These are phyloP conservation scores for Volvox reticuliferus DNA, from an alignment of 139 green algal species.

Conservation along the genomic window DNA sequence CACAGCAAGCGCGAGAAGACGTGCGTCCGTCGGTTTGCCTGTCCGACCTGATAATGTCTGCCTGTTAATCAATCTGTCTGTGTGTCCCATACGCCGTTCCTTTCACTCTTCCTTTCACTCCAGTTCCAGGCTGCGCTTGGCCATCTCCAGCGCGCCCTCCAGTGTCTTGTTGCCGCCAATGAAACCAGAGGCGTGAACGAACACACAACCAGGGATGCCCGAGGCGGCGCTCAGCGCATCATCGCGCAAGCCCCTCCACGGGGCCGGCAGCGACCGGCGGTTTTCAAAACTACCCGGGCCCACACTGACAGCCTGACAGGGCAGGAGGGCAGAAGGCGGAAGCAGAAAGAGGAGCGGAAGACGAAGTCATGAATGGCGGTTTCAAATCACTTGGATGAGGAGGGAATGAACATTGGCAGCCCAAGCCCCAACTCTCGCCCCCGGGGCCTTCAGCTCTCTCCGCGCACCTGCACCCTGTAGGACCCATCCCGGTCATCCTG, in stretches of 20 bases:
- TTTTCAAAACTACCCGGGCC: constrained; percentile 87
- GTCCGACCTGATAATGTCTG: no score
- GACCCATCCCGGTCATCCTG: constrained; percentile 86
- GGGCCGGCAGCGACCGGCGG: constrained; percentile 77
- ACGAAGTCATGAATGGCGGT: no score
- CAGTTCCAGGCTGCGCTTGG: constrained; percentile 25
- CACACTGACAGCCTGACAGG: constrained; percentile 80
- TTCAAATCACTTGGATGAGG: neutral
- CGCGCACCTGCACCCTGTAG: constrained; percentile 80
- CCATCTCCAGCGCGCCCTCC: constrained; percentile 70
- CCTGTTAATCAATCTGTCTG: no score
- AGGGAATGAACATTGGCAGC: neutral
- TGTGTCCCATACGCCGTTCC: no score
- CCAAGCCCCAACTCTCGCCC: neutral
- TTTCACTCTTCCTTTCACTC: neutral
- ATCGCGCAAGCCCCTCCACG: constrained; percentile 93
- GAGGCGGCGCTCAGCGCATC: constrained; percentile 77
- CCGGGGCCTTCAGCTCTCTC: neutral
- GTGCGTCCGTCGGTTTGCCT: no score
- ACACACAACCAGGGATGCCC: constrained; percentile 89
- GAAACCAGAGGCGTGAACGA: constrained; percentile 94
- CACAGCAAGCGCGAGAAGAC: no score
- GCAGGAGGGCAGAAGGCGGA: neutral
- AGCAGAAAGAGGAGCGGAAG: no score
- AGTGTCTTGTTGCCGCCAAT: constrained; percentile 87